Evolutionary conservation across 2,329 filamentous ascomycete species (phyloP), one percentile per base, ranked within the genome.

Genomic region (Fusarium foetens): DNA sequence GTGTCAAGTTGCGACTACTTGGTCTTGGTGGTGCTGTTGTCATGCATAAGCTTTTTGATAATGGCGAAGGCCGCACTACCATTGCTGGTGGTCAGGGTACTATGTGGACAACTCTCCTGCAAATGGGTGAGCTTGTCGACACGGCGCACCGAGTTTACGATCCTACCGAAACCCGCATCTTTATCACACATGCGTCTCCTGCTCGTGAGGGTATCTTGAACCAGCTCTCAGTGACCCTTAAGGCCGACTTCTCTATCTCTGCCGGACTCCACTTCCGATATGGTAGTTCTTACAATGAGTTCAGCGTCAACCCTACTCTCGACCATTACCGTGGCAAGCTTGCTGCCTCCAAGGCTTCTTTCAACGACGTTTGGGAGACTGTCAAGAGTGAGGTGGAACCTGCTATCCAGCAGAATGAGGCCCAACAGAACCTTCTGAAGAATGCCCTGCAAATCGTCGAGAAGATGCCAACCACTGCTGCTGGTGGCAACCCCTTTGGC

Each of bases 11-110:
- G 73, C 93, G 96, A 78, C 88, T 99, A 54, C 89, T 99, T 35
- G 96, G 96, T 70, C 88, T 99, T 38, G 96, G 96, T 73, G 96
- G 96, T 77, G 96, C 96, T 11, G 95, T 99, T 9, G 96, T 99
- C 67, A 99, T 99, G 94, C 96, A 99, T 88, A 99, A 99, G 87
- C 90, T 99, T 23, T 99, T 99, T 79, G 96, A 99, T 82, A 99
- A 99, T 76, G 96, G 96, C 60, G 96, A 99, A 80, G 96, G 96
- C 68, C 92, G 95, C 82, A 99, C 96, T 55, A 99, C 97, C 4
- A 99, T 99, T 82, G 96, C 96, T 27, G 96, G 96, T 80, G 96
- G 96, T 25, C 96, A 99, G 82, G 96, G 96, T 70, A 99, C 96
- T 49, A 99, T 99, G 96, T 99, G 96, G 96, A 99, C 96, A 12